Evolutionary conservation across 1,284 basidiomycete species (phyloP).

Genomic region (Tetrapyrgos nigripes): DNA sequence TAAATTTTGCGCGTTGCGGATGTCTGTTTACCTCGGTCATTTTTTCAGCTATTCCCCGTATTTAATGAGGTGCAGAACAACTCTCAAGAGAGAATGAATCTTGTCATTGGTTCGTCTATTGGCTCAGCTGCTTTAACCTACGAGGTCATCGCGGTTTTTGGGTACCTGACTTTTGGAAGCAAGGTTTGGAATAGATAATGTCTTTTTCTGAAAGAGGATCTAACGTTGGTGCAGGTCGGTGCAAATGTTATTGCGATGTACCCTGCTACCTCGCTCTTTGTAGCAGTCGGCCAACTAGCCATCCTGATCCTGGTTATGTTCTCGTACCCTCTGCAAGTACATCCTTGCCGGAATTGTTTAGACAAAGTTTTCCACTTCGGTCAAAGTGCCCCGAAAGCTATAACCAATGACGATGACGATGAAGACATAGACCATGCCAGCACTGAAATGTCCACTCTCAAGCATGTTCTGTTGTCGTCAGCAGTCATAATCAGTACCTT

Average conservation of each 20-base stretch:
- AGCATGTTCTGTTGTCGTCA: conserved; percentile 79
- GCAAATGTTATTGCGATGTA: conserved; percentile 96
- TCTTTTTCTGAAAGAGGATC: conserved; percentile 5
- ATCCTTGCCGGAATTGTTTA: conserved; percentile 92
- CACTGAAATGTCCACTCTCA: conserved; percentile 73
- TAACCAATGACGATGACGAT: conserved; percentile 49
- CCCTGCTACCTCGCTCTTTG: conserved; percentile 90
- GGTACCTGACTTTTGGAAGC: conserved; percentile 95
- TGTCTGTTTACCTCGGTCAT: conserved; percentile 16
- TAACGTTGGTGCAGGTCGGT: conserved; percentile 62
- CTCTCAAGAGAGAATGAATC: conserved; percentile 85
- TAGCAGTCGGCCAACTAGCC: conserved; percentile 92
- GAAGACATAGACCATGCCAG: conserved; percentile 54
- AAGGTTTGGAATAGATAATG: conserved; percentile 52
- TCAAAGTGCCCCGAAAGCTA: conserved; percentile 33
- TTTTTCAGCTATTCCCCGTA: conserved; percentile 81
- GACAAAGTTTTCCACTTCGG: conserved; percentile 83
- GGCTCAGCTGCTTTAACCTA: conserved; percentile 82
- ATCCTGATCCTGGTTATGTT: conserved; percentile 92
- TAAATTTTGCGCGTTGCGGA: not conserved
- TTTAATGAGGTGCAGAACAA: conserved; percentile 92
- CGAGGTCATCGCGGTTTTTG: conserved; percentile 85
- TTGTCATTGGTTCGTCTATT: conserved; percentile 87
- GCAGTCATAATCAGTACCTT: conserved; percentile 78
- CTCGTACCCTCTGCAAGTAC: conserved; percentile 92